phyloP scores from a whole-genome alignment of 441 rosid species.

The Viola pubescens region DNA sequence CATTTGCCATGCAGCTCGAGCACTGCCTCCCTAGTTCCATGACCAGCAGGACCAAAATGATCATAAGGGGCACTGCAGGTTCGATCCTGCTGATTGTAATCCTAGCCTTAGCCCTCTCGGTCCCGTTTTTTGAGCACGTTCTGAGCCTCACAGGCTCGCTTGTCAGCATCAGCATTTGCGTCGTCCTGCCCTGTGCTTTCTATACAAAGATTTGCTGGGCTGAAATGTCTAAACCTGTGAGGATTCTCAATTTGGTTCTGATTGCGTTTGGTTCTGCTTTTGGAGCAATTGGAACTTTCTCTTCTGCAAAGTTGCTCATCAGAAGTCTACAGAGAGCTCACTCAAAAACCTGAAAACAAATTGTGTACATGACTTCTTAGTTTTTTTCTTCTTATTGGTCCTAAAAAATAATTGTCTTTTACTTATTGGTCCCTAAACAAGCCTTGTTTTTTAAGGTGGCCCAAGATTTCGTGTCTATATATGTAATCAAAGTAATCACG shows the following conservation, averaged over 20 bases:
- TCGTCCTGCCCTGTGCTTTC: constrained; percentile 53
- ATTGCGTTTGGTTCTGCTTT: constrained; percentile 43
- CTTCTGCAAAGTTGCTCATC: constrained; percentile 42
- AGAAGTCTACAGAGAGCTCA: constrained; percentile 23
- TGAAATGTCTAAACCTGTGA: constrained; percentile 25
- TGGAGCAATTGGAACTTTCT: constrained; percentile 46
- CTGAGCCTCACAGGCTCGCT: constrained; percentile 69
- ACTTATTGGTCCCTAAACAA: no score
- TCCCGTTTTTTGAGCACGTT: constrained; percentile 63
- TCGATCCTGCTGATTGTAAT: constrained; percentile 44
- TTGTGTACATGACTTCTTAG: no score
- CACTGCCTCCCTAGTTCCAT: constrained; percentile 38
- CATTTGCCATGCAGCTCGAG: constrained; percentile 61
- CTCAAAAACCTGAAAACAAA: background rate
- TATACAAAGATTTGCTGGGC: constrained; percentile 59
- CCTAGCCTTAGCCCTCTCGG: constrained; percentile 41
- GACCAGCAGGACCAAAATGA: constrained; percentile 26
- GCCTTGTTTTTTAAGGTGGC: no score
- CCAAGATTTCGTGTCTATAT: no score
- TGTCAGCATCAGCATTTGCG: constrained; percentile 41
- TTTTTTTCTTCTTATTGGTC: no score
- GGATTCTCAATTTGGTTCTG: constrained; percentile 34
- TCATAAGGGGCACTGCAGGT: constrained; percentile 43
- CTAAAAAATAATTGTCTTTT: no score
- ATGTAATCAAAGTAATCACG: no score